Conservation (phyloP, 2,329 filamentous ascomycete species). For the Fusarium sp. region DNA sequence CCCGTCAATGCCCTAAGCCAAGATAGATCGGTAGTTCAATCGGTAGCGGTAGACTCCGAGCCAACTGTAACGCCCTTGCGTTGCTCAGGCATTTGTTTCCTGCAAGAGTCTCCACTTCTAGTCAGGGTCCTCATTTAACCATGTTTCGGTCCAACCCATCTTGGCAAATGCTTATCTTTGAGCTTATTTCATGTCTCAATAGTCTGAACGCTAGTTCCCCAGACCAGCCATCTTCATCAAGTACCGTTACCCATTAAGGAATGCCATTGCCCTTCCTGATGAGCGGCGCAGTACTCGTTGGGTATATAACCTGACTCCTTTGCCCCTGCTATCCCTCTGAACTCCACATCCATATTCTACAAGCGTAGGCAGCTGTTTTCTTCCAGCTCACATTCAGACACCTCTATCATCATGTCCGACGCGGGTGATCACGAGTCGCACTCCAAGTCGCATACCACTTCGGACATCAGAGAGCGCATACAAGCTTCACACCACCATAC, state of each 20-base stretch:
- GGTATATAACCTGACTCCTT: neutral
- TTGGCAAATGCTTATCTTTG: conserved; percentile 9
- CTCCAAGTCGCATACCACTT: neutral
- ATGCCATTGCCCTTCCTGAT: neutral
- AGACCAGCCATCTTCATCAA: neutral
- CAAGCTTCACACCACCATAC: neutral
- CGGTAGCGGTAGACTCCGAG: neutral
- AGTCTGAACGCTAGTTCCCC: neutral
- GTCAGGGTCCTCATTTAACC: neutral
- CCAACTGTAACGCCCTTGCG: neutral
- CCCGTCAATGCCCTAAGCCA: too few relatives aligned
- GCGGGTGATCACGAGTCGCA: neutral
- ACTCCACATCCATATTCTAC: neutral
- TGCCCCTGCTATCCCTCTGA: too few relatives aligned
- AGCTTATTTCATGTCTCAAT: conserved; percentile 6
- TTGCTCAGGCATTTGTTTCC: neutral
- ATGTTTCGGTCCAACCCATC: neutral
- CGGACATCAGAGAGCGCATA: neutral
- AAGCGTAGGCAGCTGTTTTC: neutral
- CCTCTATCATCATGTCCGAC: neutral
- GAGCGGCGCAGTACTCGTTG: neutral
- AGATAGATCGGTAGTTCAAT: neutral
- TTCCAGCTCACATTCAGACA: neutral
- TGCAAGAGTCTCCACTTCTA: neutral
- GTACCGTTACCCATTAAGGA: neutral